Conservation (phyloP, 805 yeast genomes). For the Middelhovenomyces tepae region DNA sequence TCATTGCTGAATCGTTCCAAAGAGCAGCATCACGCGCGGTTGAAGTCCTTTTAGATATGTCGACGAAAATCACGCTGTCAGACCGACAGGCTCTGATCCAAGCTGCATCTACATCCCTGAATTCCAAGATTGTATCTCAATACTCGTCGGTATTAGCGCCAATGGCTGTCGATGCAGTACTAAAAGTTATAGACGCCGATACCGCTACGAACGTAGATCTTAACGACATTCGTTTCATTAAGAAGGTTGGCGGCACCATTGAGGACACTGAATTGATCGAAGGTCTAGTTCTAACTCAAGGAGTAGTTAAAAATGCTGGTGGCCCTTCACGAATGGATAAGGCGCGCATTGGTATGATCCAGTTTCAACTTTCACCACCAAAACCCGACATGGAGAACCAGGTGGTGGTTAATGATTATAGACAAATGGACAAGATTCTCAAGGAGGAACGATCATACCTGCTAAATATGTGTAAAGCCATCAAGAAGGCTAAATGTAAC, state of each 20-base stretch:
- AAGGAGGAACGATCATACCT: constrained; percentile 96
- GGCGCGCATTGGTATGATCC: constrained; percentile 83
- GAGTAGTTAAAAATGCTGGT: constrained; percentile 80
- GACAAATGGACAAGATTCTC: constrained; percentile 98
- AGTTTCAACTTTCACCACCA: constrained; percentile 93
- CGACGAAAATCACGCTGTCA: constrained; percentile 63
- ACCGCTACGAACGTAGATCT: constrained; percentile 69
- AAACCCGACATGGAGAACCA: constrained; percentile 97
- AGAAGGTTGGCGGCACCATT: constrained; percentile 95
- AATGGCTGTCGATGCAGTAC: constrained; percentile 86
- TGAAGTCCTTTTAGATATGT: constrained; percentile 76
- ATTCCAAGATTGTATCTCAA: constrained; percentile 93
- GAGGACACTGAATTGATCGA: constrained; percentile 85
- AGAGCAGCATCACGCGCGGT: constrained; percentile 79
- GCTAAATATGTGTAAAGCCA: constrained; percentile 88
- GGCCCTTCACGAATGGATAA: constrained; percentile 93
- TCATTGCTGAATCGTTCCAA: constrained; percentile 89
- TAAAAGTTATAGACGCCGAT: constrained; percentile 59
- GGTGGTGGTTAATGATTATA: constrained; percentile 92
- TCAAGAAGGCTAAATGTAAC: constrained; percentile 94
- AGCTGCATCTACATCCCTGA: constrained; percentile 91
- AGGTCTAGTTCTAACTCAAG: constrained; percentile 91
- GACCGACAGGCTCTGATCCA: constrained; percentile 79
- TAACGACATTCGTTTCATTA: constrained; percentile 78
- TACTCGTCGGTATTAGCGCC: constrained; percentile 82